These are phyloP conservation scores for Hygrophoropsis aurantiaca DNA, from an alignment of 768 basidiomycete genomes.

Conservation along the genomic window DNA sequence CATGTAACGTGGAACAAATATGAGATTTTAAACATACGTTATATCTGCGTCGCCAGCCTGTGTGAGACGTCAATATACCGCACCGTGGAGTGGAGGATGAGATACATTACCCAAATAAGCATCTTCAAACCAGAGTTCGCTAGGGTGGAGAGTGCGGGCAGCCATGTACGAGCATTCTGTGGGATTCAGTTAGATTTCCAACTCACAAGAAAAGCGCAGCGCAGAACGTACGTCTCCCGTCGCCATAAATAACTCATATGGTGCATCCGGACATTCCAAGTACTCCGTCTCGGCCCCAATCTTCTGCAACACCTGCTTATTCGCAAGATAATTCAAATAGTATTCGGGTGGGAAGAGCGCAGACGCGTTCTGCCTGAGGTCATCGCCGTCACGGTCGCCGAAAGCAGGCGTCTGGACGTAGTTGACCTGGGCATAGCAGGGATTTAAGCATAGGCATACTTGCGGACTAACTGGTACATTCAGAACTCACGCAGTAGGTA, in stretches of 20 bases:
- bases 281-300: conserved; percentile 58
- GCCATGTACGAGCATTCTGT: conserved; percentile 35
- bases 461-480: too few relatives aligned
- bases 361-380: conserved; percentile 55
- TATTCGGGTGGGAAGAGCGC: conserved; percentile 57
- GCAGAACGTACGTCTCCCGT: conserved; percentile 58
- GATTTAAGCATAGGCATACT: too few relatives aligned
- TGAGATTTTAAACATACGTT: conserved; percentile 20
- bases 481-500: conserved; percentile 55
- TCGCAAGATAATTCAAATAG: conserved; percentile 47
- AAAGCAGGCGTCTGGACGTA: conserved; percentile 52
- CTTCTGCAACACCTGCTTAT: conserved; percentile 30
- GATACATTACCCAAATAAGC: conserved; percentile 38
- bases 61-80: too few relatives aligned
- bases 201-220: conserved; percentile 1
- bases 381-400: conserved; percentile 52
- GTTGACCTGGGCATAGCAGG: conserved; percentile 37
- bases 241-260: conserved; percentile 40
- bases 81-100: too few relatives aligned
- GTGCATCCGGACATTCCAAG: conserved; percentile 46
- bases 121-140: conserved; percentile 37
- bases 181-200: neutral
- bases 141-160: conserved; percentile 36
- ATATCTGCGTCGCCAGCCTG: conserved; percentile 30
- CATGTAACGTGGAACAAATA: too few relatives aligned